Evolutionary conservation across 495 filamentous ascomycete genomes (phyloP), one percentile per base, ranked within the genome.

Genomic region (Hyaloscypha finlandica): DNA sequence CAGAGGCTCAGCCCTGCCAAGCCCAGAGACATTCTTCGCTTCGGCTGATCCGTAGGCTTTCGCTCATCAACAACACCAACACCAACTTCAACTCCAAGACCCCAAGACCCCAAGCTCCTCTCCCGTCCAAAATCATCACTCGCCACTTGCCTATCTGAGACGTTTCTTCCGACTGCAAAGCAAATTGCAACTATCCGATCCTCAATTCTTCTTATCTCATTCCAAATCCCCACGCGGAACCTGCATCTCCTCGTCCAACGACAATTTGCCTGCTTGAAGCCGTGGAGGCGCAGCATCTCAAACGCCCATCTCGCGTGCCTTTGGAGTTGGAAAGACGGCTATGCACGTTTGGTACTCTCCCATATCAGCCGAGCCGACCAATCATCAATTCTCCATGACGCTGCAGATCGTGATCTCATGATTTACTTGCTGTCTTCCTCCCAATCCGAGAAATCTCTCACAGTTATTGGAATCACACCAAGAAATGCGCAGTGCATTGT

Each of bases 211-310:
- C 53, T 56, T 25, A 29, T 56, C 20, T 25, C 53, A 31, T 56
- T 56, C 42, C 42, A 48, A 48, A 48, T 48, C 42, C 42, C 42
- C 42, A 4, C 42, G 42, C 42, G 16, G 42, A 48, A 48, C 16
- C 16, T 6, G 16, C 9, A 19, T 48, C 16, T 16, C 42, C 9
- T 19, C 42, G 29, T 56, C 53, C 22, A 31, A 25, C 9, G 11
- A 19, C 20, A 31, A 56, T 56, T 29, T 56, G 53, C 29, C 20
- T 56, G n/a, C 6, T 56, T 2, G 3, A 11, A 11, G 53, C 16
- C 53, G 53, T 56, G 53, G 53, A 56, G 53, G 53, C 53, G 53
- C 53, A 56, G 53, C 53, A 29, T 29, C 8, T 19, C 42, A 16
- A 14, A 48, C 42, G 42, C 42, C 42, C 42, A 48, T 48, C 42